These are phyloP conservation scores for Parathielavia hyrcaniae DNA, from an alignment of 495 filamentous ascomycete species.

Conservation along the genomic window DNA sequence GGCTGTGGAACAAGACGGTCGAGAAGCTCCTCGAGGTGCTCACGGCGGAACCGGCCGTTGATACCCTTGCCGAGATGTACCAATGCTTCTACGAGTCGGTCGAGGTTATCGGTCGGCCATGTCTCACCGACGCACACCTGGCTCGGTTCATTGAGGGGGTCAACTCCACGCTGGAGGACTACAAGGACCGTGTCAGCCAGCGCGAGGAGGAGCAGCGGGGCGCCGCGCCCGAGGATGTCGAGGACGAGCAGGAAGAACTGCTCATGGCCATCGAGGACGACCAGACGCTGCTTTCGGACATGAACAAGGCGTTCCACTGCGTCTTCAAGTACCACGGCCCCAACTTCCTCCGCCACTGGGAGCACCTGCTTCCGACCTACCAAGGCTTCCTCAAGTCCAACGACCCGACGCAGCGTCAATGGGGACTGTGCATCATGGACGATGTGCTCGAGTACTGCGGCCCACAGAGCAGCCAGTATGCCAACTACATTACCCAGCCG, in stretches of 20 bases:
- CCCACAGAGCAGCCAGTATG: slow-evolving; percentile 72
- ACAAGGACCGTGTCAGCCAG: slow-evolving; percentile 72
- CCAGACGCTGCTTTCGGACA: slow-evolving; percentile 91
- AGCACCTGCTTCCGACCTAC: slow-evolving; percentile 76
- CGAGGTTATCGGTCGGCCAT: slow-evolving; percentile 82
- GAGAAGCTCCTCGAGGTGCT: slow-evolving; percentile 90
- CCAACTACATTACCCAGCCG: slow-evolving; percentile 75
- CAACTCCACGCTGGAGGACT: slow-evolving; percentile 80
- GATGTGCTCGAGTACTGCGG: slow-evolving; percentile 97
- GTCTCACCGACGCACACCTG: slow-evolving; percentile 72
- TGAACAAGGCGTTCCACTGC: slow-evolving; percentile 99
- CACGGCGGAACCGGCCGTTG: slow-evolving; percentile 89
- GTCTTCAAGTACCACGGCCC: slow-evolving; percentile 94
- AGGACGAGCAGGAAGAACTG: slow-evolving; percentile 62
- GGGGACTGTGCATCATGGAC: slow-evolving; percentile 97
- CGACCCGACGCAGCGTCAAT: slow-evolving; percentile 92
- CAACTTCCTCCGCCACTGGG: slow-evolving; percentile 79
- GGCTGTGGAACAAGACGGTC: slow-evolving; percentile 79
- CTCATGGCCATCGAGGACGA: slow-evolving; percentile 94
- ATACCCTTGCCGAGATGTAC: slow-evolving; percentile 97
- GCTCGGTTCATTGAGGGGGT: slow-evolving; percentile 76
- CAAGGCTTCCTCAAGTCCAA: slow-evolving; percentile 72
- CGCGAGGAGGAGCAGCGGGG: slow-evolving; percentile 67
- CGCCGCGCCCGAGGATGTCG: slow-evolving; percentile 55
- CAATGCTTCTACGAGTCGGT: slow-evolving; percentile 99